Base-by-base conservation (phyloP, 257 asterid species). In the Lantana camara region DNA sequence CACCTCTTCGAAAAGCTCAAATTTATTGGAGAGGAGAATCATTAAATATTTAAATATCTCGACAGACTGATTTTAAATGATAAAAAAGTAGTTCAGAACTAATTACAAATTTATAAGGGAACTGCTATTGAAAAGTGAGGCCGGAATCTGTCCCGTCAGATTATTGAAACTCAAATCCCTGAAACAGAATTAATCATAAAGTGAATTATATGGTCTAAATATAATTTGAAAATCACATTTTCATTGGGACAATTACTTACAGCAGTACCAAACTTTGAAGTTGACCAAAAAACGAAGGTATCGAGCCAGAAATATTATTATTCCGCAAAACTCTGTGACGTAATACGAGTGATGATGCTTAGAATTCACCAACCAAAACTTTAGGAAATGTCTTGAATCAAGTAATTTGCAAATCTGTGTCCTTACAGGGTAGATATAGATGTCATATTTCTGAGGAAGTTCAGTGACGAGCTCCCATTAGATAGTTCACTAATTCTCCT, bases 401-500 rank as follows among this genome's bases (percentile, higher is more conserved):
- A n/a, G 37, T 12, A 63, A 20, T 20, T 42, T 17, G 57, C 50
- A 49, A 10, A 9, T 52, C 14, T 61, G 32, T 52, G 35, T 70
- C 44, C 88, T 80, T 83, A 90, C 97, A 87, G 75, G 66, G 71
- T 83, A 54, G 77, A 38, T 35, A 90, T 63, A 67, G 82, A 72
- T 29, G 16, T 75, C 88, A 87, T 58, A 60, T 72, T 49, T 73
- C 58, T 57, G 56, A 85, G 76, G 46, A 90, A 85, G 72, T 79
- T 86, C 64, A 90, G 73, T 29, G 95, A 77, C 72, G 89, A 77
- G 83, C 83, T 83, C 71, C 87, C 89, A 64, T 85, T 85, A 32
- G 86, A 75, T 69, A 90, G 50, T 75, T 83, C 96, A 54, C 95
- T 80, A 78, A 90, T 85, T n/a, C n/a, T n/a, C n/a, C n/a, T n/a